Conservation (phyloP, 306 rosid species). For the Lathyrus tuberosus region DNA sequence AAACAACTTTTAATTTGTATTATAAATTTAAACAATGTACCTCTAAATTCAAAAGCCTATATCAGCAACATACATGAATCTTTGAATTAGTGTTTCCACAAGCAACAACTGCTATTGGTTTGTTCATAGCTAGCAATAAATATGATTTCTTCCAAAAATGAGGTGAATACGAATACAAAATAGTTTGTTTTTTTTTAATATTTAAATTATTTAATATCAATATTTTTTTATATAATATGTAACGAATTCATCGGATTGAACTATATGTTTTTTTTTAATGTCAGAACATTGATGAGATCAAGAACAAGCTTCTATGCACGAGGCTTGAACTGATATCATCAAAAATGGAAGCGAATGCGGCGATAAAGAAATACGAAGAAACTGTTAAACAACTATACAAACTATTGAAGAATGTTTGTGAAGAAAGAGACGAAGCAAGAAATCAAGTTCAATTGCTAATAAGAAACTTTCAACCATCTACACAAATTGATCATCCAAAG, state of each 20-base stretch:
- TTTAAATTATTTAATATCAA: too few relatives aligned
- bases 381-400: conserved; percentile 41
- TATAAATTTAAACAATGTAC: conserved; percentile 6
- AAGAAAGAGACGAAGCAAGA: conserved; percentile 77
- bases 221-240: too few relatives aligned
- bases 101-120: background rate
- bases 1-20: conserved; percentile 14
- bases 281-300: conserved; percentile 52
- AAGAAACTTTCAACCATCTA: conserved; percentile 37
- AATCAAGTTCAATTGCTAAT: conserved; percentile 50
- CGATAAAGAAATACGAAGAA: conserved; percentile 52
- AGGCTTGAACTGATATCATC: conserved; percentile 49
- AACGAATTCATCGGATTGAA: background rate
- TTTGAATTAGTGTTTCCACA: conserved; percentile 10
- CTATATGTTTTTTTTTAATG: background rate
- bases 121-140: conserved; percentile 29
- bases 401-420: conserved; percentile 45
- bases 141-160: conserved; percentile 35
- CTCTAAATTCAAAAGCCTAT: conserved; percentile 9
- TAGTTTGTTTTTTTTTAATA: too few relatives aligned
- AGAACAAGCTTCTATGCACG: conserved; percentile 42
- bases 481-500: conserved; percentile 15
- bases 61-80: conserved; percentile 2
- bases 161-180: conserved; percentile 25
- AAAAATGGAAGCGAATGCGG: conserved; percentile 42